Conservation (phyloP, 202 grass and related monocot species). For the Miscanthus sacchariflorus region DNA sequence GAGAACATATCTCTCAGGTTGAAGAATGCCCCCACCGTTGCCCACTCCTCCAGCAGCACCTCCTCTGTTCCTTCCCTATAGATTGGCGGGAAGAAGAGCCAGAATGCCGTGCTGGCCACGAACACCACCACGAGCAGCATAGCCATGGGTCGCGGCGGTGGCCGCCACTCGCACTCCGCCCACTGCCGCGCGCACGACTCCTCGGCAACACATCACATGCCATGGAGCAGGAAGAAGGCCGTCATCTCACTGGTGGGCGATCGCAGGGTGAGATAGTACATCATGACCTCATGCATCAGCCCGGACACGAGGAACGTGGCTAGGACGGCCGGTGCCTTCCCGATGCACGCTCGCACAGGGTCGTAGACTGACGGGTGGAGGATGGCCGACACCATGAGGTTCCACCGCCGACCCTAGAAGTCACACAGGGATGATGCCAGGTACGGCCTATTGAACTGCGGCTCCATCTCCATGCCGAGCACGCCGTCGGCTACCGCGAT, state of each 20-base stretch:
- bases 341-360: conserved; percentile 40
- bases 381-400: conserved; percentile 72
- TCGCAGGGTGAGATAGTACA: conserved; percentile 52
- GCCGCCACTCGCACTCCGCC: not conserved
- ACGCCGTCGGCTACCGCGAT: conserved; percentile 2
- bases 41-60: conserved; percentile 53
- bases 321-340: not conserved
- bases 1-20: too few relatives aligned
- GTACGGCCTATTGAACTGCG: conserved; percentile 67
- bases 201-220: conserved; percentile 48
- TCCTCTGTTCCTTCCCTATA: conserved; percentile 37
- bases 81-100: conserved; percentile 59
- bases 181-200: conserved; percentile 40
- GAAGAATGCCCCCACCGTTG: conserved; percentile 28
- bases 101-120: conserved; percentile 45
- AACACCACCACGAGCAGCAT: conserved; percentile 4
- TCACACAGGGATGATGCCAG: conserved; percentile 53
- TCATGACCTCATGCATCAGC: conserved; percentile 69
- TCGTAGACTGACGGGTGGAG: conserved; percentile 65
- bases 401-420: conserved; percentile 81
- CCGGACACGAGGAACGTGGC: conserved; percentile 64
- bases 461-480: conserved; percentile 71
- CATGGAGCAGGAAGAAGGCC: conserved; percentile 63
- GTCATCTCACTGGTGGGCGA: conserved; percentile 51
- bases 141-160: conserved; percentile 12